A percentile compares a stretch with the other conserved stretches of the same genome.
These are phyloP conservation scores for Lipomyces lipofer DNA, from an alignment of 805 yeast genomes.

Conservation along the genomic window DNA sequence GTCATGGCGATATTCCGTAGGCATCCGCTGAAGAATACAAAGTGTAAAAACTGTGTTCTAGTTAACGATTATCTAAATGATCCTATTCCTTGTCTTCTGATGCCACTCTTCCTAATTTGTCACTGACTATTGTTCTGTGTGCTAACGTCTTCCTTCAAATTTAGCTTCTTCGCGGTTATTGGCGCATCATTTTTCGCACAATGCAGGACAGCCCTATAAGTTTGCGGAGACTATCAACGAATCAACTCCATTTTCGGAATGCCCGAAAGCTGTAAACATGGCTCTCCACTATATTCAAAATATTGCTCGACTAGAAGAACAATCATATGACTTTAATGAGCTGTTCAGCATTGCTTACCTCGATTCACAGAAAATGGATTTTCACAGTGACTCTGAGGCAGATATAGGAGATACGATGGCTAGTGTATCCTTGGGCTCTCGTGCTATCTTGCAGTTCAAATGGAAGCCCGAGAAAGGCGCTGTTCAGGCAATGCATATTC, in stretches of 20 bases:
- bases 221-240: neutral
- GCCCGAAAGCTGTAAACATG: slow-evolving; percentile 1
- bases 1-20: slow-evolving; percentile 3
- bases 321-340: neutral
- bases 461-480: neutral
- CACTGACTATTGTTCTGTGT: too few species aligned
- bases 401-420: slow-evolving; percentile 5
- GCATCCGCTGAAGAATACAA: neutral
- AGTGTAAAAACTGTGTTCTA: neutral
- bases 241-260: neutral
- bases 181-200: slow-evolving; percentile 3
- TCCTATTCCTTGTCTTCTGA: too few species aligned
- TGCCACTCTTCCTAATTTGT: too few species aligned
- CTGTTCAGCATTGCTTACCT: slow-evolving; percentile 3
- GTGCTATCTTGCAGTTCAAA: slow-evolving; percentile 2
- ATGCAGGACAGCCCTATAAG: neutral
- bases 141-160: neutral
- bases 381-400: slow-evolving; percentile 5
- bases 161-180: neutral
- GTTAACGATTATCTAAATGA: too few species aligned
- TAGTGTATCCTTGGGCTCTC: slow-evolving; percentile 5
- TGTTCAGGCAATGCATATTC: neutral
- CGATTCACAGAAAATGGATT: neutral
- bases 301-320: neutral
- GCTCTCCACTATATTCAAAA: neutral